A percentile compares a stretch with the other conserved stretches of the same genome.
These are phyloP conservation scores for Collybiopsis luxurians DNA, from an alignment of 768 basidiomycete species.

Conservation along the genomic window DNA sequence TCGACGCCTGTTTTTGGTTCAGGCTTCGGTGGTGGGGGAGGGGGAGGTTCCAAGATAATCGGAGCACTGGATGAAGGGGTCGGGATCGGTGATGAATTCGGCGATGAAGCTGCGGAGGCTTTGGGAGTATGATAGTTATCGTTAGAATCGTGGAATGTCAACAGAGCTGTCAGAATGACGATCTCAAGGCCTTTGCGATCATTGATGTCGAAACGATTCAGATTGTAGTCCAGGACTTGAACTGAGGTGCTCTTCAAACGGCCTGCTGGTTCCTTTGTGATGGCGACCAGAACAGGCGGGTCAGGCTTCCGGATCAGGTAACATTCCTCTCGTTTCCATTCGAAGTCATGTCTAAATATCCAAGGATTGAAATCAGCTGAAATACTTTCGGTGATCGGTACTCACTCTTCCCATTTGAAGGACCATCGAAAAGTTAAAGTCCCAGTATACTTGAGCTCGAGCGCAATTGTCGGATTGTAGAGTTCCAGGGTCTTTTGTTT, in stretches of 20 bases:
- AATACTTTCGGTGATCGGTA: slow-evolving; percentile 9
- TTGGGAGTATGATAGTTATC: slow-evolving; percentile 46
- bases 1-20: slow-evolving; percentile 64
- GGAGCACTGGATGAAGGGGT: neutral
- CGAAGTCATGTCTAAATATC: slow-evolving; percentile 66
- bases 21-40: slow-evolving; percentile 56
- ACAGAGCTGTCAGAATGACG: slow-evolving; percentile 67
- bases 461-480: slow-evolving; percentile 64
- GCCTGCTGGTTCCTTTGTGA: slow-evolving; percentile 74
- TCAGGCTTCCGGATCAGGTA: slow-evolving; percentile 84
- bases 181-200: slow-evolving; percentile 88
- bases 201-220: slow-evolving; percentile 80
- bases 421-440: slow-evolving; percentile 72
- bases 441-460: slow-evolving; percentile 75
- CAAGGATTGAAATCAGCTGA: neutral
- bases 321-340: slow-evolving; percentile 85
- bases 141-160: slow-evolving; percentile 75
- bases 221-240: slow-evolving; percentile 83
- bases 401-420: slow-evolving; percentile 84
- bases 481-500: slow-evolving; percentile 77
- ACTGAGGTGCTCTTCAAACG: slow-evolving; percentile 61
- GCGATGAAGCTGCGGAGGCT: too few species aligned
- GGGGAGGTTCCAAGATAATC: slow-evolving; percentile 26
- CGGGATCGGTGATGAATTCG: neutral
- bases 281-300: slow-evolving; percentile 79